Percentiles rank a stretch among this genome's conserved stretches.
These are phyloP conservation scores for Allantophomopsis cytisporea DNA, from an alignment of 2,329 filamentous ascomycete species.

Conservation along the genomic window DNA sequence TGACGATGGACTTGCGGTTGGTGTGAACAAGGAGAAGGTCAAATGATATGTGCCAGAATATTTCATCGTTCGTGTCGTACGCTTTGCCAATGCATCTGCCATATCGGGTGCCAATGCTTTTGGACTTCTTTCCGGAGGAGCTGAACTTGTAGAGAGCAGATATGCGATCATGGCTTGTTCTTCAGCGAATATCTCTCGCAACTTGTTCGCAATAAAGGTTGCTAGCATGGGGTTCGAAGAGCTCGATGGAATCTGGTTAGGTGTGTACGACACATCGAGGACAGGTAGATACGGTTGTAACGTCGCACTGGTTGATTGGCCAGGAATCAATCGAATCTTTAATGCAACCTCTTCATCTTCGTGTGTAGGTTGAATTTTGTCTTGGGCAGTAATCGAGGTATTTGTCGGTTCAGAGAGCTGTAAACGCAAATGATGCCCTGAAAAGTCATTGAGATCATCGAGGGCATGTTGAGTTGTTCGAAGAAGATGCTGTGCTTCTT, in stretches of 20 bases:
- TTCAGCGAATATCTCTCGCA: conserved; percentile 70
- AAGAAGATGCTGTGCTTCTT: conserved; percentile 61
- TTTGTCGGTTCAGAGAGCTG: conserved; percentile 36
- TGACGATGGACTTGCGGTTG: conserved; percentile 60
- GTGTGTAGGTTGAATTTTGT: conserved; percentile 15
- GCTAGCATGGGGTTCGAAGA: conserved; percentile 68
- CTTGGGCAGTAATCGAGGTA: conserved; percentile 11
- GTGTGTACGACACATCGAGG: conserved; percentile 66
- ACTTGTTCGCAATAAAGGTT: conserved; percentile 62
- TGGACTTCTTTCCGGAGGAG: conserved; percentile 31
- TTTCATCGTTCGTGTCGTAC: conserved; percentile 74
- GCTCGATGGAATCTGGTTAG: conserved; percentile 50
- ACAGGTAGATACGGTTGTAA: conserved; percentile 57
- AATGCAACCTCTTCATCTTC: conserved; percentile 43
- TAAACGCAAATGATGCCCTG: conserved; percentile 68
- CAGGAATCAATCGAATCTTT: conserved; percentile 55
- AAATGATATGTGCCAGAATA: conserved; percentile 91
- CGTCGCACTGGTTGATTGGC: conserved; percentile 42
- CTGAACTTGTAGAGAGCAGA: conserved; percentile 47
- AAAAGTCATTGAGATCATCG: conserved; percentile 77
- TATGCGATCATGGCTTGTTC: conserved; percentile 79
- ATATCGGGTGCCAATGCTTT: conserved; percentile 34
- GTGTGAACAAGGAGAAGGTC: conserved; percentile 89
- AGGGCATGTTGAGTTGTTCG: conserved; percentile 75
- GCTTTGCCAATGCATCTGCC: conserved; percentile 45